Evolutionary conservation across 2,329 filamentous ascomycete species (phyloP), one percentile per base, ranked within the genome.

Genomic region (Fusarium anthophilum): DNA sequence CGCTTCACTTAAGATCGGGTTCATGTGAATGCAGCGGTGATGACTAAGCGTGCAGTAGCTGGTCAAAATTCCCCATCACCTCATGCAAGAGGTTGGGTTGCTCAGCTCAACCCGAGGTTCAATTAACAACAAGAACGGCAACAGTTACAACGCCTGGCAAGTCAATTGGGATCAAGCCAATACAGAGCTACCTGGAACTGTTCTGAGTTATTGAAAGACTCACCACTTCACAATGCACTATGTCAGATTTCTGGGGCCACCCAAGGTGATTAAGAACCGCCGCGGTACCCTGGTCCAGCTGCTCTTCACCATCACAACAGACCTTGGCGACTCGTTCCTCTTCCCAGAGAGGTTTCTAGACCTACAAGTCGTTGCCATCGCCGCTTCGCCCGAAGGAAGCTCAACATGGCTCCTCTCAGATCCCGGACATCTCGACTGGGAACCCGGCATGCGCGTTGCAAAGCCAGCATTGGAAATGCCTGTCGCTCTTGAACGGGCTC

Each of bases 311-410:
- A 85, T 91, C 73, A 89, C 87, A 17, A 90, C 88, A 18, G 88
- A 91, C 67, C 83, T 90, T 3, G 87, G 88, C 38, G 89, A 91
- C 75, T 83, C 87, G 2, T 88, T 88, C 56, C 83, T 90, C 17
- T 80, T 74, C n/a, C 85, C 86, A 2, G 80, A 82, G 20, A 77
- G 79, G 24, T 83, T 87, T 9, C 66, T 90, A n/a, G 80, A 82
- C 20, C 80, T 90, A 7, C 78, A 81, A 22, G 81, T 84, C 26
- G 79, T 79, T 15, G 80, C 82, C 13, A 71, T 82, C 11, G 75
- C 77, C 28, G 73, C 65, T 8, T 73, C 69, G 13, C 58, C 62
- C 5, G 69, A 72, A 32, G 76, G 73, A 4, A 67, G 67, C 50
- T 77, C 74, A 30, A 76, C 76, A 57, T 76, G 77, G 56, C 72